phyloP scores from a whole-genome alignment of 2,329 filamentous ascomycete species.

The Trichothecium sympodiale region DNA sequence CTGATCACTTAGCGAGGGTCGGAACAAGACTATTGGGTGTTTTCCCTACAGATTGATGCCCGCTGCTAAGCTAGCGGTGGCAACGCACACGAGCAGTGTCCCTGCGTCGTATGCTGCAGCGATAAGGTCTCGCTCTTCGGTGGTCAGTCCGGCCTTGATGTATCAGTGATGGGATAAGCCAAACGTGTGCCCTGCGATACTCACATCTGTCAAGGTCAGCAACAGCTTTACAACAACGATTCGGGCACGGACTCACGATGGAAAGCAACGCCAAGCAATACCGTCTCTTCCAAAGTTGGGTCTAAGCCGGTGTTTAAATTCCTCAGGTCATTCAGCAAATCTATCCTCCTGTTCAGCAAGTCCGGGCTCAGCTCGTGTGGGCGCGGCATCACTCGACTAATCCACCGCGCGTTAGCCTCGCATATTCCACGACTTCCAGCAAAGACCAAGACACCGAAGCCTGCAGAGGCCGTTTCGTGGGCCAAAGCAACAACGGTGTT shows the following conservation, averaged over 20 bases:
- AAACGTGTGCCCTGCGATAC: slow-evolving; percentile 6
- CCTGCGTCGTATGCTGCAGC: slow-evolving; percentile 61
- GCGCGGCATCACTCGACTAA: slow-evolving; percentile 54
- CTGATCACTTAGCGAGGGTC: slow-evolving; percentile 11
- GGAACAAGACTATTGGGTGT: no score
- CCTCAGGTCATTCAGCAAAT: slow-evolving; percentile 55
- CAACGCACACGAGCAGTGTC: slow-evolving; percentile 58
- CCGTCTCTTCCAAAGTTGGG: slow-evolving; percentile 49
- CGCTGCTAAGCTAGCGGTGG: slow-evolving; percentile 70
- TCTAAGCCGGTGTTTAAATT: slow-evolving; percentile 58
- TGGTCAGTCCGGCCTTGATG: slow-evolving; percentile 52
- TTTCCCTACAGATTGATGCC: slow-evolving; percentile 57
- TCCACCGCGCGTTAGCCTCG: slow-evolving; percentile 56
- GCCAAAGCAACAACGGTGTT: slow-evolving; percentile 63
- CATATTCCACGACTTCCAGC: slow-evolving; percentile 58
- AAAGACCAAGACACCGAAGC: slow-evolving; percentile 64
- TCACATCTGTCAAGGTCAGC: slow-evolving; percentile 22
- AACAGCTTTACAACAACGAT: background rate
- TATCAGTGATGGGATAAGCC: slow-evolving; percentile 10
- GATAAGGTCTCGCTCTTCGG: slow-evolving; percentile 63
- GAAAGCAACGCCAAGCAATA: slow-evolving; percentile 60
- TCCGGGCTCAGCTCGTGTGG: slow-evolving; percentile 30
- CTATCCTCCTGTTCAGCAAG: slow-evolving; percentile 46
- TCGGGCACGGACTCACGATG: slow-evolving; percentile 43
- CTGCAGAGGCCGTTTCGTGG: slow-evolving; percentile 55